These are phyloP conservation scores for Colletotrichum tamarilloi DNA, from an alignment of 2,329 filamentous ascomycete species.

Conservation along the genomic window DNA sequence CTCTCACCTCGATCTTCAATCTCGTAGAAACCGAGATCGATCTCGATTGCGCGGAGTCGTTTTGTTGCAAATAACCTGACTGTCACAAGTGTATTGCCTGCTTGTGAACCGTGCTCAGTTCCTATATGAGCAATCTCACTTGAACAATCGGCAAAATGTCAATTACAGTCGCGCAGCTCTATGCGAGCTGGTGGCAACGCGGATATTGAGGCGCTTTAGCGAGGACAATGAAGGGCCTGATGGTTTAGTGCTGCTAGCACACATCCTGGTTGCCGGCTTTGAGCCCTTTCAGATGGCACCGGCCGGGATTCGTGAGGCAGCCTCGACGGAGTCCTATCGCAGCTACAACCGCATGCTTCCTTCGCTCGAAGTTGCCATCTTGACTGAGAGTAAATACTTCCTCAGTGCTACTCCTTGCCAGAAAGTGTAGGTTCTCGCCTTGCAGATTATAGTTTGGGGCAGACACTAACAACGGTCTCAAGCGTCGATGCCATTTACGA, in stretches of 20 bases:
- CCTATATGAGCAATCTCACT: slow-evolving; percentile 79
- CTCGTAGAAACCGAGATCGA: neutral
- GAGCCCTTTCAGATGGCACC: slow-evolving; percentile 89
- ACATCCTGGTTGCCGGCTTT: slow-evolving; percentile 85
- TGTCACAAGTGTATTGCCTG: slow-evolving; percentile 76
- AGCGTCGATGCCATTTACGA: slow-evolving; percentile 83
- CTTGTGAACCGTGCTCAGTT: slow-evolving; percentile 86
- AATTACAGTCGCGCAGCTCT: slow-evolving; percentile 81
- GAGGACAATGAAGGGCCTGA: slow-evolving; percentile 79
- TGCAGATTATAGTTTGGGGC: slow-evolving; percentile 63
- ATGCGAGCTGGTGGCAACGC: slow-evolving; percentile 83
- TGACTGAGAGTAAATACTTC: slow-evolving; percentile 84
- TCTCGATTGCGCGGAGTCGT: neutral
- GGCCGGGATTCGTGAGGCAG: slow-evolving; percentile 70
- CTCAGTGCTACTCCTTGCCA: slow-evolving; percentile 82
- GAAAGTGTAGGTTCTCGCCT: slow-evolving; percentile 65
- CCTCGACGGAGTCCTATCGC: slow-evolving; percentile 60
- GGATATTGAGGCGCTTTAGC: slow-evolving; percentile 81
- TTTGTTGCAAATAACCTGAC: slow-evolving; percentile 2
- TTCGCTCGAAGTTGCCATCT: slow-evolving; percentile 84
- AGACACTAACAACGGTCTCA: neutral
- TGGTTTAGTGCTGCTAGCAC: slow-evolving; percentile 78
- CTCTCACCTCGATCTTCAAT: neutral
- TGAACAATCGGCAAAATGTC: slow-evolving; percentile 83
- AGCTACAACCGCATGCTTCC: slow-evolving; percentile 72